Conservation (phyloP, 2,329 filamentous ascomycete genomes). For the Lasiodiplodia citricola region DNA sequence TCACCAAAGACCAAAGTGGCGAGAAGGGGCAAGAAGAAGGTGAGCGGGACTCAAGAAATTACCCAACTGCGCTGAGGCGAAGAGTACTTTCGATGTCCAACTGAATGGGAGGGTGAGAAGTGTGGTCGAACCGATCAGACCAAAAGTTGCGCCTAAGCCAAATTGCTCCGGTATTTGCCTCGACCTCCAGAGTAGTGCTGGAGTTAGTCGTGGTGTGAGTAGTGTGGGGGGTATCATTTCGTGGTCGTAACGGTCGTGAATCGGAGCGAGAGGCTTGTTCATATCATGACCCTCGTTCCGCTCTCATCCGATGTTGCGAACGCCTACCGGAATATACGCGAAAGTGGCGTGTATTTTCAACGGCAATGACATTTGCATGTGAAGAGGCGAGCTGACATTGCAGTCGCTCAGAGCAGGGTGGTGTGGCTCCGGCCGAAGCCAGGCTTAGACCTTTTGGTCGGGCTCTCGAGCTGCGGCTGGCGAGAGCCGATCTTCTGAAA, state of each 20-base stretch:
- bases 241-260: conserved; percentile 22
- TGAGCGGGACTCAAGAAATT: not conserved
- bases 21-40: conserved; percentile 4
- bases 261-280: conserved; percentile 14
- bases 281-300: conserved; percentile 5
- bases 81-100: not conserved
- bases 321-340: not conserved
- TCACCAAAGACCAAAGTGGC: not conserved
- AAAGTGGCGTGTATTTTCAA: not conserved
- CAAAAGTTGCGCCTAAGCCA: conserved; percentile 13
- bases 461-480: conserved; percentile 22
- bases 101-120: not conserved
- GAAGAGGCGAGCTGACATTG: not conserved
- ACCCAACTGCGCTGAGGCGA: not conserved
- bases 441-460: conserved; percentile 17
- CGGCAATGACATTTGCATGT: not conserved
- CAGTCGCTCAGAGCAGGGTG: conserved; percentile 15
- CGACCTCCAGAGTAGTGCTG: not conserved
- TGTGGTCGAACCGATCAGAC: not conserved
- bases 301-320: conserved; percentile 8
- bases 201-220: conserved; percentile 10
- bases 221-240: conserved; percentile 22
- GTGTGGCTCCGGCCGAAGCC: conserved; percentile 12
- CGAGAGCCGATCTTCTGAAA: conserved; percentile 72
- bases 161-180: conserved; percentile 11